Percentiles rank a stretch among this genome's conserved stretches.
Conservation (phyloP, 2,329 filamentous ascomycete genomes). For the Trichoderma sp. region DNA sequence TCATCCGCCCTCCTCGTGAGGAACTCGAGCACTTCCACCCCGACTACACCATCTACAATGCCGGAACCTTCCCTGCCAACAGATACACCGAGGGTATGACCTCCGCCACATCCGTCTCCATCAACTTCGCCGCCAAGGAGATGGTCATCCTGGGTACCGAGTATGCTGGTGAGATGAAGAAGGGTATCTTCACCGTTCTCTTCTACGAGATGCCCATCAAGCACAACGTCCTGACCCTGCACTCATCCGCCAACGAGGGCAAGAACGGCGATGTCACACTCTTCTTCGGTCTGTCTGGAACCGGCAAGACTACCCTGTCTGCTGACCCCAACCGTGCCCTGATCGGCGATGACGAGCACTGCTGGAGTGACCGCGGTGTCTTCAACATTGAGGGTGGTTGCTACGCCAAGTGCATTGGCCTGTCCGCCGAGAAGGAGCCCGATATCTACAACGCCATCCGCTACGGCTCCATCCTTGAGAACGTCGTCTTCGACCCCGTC, state of each 20-base stretch:
- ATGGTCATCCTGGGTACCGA: conserved; percentile 99
- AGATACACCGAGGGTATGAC: conserved; percentile 98
- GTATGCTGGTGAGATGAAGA: conserved; percentile 84
- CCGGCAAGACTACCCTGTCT: conserved; percentile 97
- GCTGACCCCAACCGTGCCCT: conserved; percentile 94
- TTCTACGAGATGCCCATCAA: conserved; percentile 99
- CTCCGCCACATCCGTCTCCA: conserved; percentile 92
- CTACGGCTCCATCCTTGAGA: conserved; percentile 96
- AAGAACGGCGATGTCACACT: conserved; percentile 92
- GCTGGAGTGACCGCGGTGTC: conserved; percentile 93
- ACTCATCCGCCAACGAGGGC: conserved; percentile 98
- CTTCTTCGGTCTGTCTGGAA: conserved; percentile 98
- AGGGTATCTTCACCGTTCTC: conserved; percentile 97
- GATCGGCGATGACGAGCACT: conserved; percentile 99
- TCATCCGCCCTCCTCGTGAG: conserved; percentile 87
- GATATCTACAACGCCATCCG: conserved; percentile 96
- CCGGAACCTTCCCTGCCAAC: conserved; percentile 97
- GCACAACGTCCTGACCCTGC: conserved; percentile 97
- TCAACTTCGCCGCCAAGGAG: conserved; percentile 99
- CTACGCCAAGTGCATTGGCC: conserved; percentile 98
- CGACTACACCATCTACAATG: conserved; percentile 99
- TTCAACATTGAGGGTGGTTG: conserved; percentile 99
- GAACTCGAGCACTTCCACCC: conserved; percentile 98
- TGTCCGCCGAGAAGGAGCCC: conserved; percentile 97
- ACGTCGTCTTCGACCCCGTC: conserved; percentile 92